These are phyloP conservation scores for Rubia yunnanensis DNA, from an alignment of 257 asterid genomes.

Conservation along the genomic window DNA sequence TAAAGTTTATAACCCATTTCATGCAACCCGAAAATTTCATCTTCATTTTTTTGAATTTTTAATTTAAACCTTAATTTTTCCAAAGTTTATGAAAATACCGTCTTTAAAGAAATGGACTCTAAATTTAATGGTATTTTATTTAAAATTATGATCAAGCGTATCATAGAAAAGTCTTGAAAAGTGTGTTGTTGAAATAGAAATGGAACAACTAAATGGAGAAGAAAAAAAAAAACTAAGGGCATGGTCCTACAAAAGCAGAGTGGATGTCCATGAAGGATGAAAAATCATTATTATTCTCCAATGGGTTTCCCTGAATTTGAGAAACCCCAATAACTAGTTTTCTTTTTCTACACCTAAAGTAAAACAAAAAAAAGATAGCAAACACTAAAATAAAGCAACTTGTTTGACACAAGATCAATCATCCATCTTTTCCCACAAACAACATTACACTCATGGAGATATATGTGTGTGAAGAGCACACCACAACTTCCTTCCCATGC, in stretches of 20 bases:
- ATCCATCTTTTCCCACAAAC: not conserved
- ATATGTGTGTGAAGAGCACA: constrained; percentile 15
- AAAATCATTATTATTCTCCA: constrained; percentile 3
- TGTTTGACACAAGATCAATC: not conserved
- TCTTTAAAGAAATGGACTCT: too few species aligned
- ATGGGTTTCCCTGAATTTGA: not conserved
- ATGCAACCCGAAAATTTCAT: too few species aligned
- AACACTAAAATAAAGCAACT: not conserved
- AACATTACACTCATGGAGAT: constrained; percentile 1
- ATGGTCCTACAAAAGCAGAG: not conserved
- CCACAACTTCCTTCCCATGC: constrained; percentile 20
- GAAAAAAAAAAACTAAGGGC: not conserved
- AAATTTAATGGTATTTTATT: too few species aligned
- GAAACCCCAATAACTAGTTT: not conserved
- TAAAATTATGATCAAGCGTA: too few species aligned
- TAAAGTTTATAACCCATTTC: too few species aligned
- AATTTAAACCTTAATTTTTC: too few species aligned
- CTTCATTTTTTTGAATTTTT: too few species aligned
- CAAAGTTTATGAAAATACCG: too few species aligned
- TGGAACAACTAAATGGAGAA: too few species aligned
- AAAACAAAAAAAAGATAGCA: not conserved
- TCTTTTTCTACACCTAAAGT: constrained; percentile 2
- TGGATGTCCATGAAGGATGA: not conserved
- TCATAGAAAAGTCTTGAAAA: too few species aligned
- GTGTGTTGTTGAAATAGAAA: too few species aligned